Evolutionary conservation across 805 yeast species (phyloP), one percentile per base, ranked within the genome.

Genomic region (Yarrowia divulgata): DNA sequence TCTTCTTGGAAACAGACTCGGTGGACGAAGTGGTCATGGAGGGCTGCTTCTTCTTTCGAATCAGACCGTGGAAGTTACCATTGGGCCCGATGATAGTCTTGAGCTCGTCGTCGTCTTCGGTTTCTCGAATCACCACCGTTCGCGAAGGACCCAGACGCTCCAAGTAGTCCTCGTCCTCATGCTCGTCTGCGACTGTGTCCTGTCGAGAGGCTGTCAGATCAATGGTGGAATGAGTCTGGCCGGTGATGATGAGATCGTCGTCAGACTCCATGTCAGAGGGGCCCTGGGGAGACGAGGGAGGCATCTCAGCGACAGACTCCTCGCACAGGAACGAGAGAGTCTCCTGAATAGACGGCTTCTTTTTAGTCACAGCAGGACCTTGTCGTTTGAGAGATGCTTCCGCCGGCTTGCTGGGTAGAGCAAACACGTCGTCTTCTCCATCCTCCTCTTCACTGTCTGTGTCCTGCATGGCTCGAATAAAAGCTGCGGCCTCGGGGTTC

Each of bases 381-480:
- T 14, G 23, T 8, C 48, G 19, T 23, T 57, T 57, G 12, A 57
- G 46, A 55, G 52, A 40, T 16, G 60, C 18, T 23, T 23, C 29
- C 8, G 60, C n/a, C 14, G 46, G 35, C 60, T 71, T 54, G 58
- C 67, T 8, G 50, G 69, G 39, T 40, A 58, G 8, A 12, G 54
- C 46, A 60, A 60, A 60, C 18, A 60, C 66, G 7, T 23, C 29
- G 4, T 23, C 29, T 2, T 60, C 66, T 12, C 18, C 66, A 1
- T 49, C 57, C 37, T 63, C 68, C 29, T 63, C 43, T 40, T 40
- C 68, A 29, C 37, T 48, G 37, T 63, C 68, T 1, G 35, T 10
- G 10, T 74, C 76, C 14, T 72, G 74, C 63, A 74, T 74, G 16
- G 74, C 71, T 14, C 72, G 68, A 9, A 74, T 58, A 63, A 74